Conservation (phyloP, 352 stramenopile species). For the Globisporangium takayamanum region DNA sequence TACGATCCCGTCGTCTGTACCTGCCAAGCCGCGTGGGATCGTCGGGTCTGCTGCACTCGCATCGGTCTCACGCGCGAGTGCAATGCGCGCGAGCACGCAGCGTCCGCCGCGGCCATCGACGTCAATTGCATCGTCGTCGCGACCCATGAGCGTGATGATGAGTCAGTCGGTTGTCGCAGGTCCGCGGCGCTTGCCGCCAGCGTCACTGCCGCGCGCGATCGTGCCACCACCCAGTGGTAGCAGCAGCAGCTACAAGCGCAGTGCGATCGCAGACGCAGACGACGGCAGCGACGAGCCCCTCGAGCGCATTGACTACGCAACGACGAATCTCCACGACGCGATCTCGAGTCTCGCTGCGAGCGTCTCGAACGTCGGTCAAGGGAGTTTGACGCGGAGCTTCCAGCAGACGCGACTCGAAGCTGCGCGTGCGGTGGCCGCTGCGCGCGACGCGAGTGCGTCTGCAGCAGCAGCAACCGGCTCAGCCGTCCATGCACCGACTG, state of each 20-base stretch:
- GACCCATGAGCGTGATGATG: constrained; percentile 51
- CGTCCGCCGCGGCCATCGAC: constrained; percentile 53
- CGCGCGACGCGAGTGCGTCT: not conserved
- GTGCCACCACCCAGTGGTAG: not conserved
- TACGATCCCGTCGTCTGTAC: constrained; percentile 7
- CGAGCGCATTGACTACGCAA: constrained; percentile 65
- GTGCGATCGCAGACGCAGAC: constrained; percentile 13
- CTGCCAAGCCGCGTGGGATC: constrained; percentile 8
- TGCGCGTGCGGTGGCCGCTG: constrained; percentile 1
- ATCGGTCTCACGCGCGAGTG: constrained; percentile 5
- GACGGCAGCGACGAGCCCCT: constrained; percentile 37
- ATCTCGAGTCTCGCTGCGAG: constrained; percentile 81
- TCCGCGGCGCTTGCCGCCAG: constrained; percentile 27
- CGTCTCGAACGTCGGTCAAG: constrained; percentile 67
- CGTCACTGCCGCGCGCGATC: constrained; percentile 4
- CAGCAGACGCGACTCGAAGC: constrained; percentile 34
- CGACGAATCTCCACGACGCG: constrained; percentile 71
- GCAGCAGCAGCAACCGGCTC: constrained; percentile 3
- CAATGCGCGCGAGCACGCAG: constrained; percentile 11
- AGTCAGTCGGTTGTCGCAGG: constrained; percentile 74
- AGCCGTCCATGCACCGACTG: not conserved
- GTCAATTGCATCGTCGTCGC: constrained; percentile 26
- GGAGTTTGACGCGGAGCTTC: constrained; percentile 65
- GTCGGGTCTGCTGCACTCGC: constrained; percentile 1
- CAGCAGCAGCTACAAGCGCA: not conserved